Evolutionary conservation across 345 rosid species (phyloP), one percentile per base, ranked within the genome.

Genomic region (Conringia planisiliqua): DNA sequence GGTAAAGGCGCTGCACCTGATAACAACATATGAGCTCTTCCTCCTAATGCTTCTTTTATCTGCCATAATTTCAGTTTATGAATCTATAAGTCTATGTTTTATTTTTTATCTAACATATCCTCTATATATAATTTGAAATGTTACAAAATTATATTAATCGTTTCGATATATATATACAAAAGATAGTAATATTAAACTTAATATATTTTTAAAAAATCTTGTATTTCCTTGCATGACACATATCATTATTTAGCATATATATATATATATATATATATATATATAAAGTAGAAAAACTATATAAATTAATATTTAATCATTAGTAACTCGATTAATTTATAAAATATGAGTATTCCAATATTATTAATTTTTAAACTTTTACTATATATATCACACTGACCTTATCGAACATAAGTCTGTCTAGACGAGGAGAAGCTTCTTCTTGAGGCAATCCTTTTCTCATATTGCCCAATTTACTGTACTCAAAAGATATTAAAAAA

Each of bases 1-100:
- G 99, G 85, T 83, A 92, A 73, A 70, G 97, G 99, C 3, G 99
- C 99, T 22, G 99, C 99, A 14, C 99, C 97, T 57, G 99, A 92
- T 35, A 91, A 80, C 80, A 92, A 32, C 70, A 85, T 81, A 13
- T 90, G 87, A 38, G 90, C 85, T 84, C 83, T 78, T 77, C 99
- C 97, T 58, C 99, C 99, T 26, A 90, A 74, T 72, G 89, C 90
- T 71, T 78, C 91, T 70, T 87, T 90, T 72, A 87, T 82, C 99
- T 94, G 48, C 66, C 42, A 78, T 38, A 69, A 58, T 26, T 64
- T 77, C 40, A 77, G 1, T 55, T 55, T 12, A 9, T 38, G 3
- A 39, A 16, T 63, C 39, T 62, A 9, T 26, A 62, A 40, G 51
- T 62, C 20, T 18, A 20, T 59, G 0, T 3, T 18, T 6, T 17